These are phyloP conservation scores for Luffa acutangula DNA, from an alignment of 306 rosid genomes.

Conservation along the genomic window DNA sequence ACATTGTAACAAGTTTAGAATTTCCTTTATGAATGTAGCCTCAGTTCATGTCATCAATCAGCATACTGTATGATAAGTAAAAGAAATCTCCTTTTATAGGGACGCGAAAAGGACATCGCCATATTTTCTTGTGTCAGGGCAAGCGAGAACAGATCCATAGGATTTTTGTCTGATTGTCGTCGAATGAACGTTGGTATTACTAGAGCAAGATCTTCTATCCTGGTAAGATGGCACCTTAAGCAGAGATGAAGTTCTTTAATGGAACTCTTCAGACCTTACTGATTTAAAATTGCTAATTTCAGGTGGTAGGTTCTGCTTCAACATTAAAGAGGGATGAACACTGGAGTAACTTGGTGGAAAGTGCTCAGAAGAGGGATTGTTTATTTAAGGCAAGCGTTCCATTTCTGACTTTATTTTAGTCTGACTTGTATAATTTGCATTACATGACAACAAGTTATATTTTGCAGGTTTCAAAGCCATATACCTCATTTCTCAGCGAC, in stretches of 20 bases:
- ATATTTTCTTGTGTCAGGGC: slow-evolving; percentile 95
- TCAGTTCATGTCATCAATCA: neutral
- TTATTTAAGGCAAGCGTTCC: slow-evolving; percentile 43
- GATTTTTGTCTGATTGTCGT: slow-evolving; percentile 66
- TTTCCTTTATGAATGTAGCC: neutral
- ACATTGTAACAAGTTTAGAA: neutral
- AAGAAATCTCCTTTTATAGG: slow-evolving; percentile 34
- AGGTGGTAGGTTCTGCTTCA: slow-evolving; percentile 95
- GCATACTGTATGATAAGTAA: neutral
- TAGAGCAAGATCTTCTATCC: slow-evolving; percentile 80
- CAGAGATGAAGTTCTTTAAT: neutral
- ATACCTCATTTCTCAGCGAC: slow-evolving; percentile 55
- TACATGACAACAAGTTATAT: neutral
- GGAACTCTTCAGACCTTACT: neutral
- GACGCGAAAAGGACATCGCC: slow-evolving; percentile 83
- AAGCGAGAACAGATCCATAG: slow-evolving; percentile 53
- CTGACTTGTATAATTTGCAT: neutral
- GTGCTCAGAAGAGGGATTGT: slow-evolving; percentile 55
- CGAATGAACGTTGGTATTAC: slow-evolving; percentile 95
- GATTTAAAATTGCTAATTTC: neutral
- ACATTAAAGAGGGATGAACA: slow-evolving; percentile 53
- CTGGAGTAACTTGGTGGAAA: slow-evolving; percentile 80
- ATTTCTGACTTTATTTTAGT: neutral
- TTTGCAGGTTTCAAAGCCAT: slow-evolving; percentile 66
- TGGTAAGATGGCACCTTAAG: slow-evolving; percentile 35